Conservation (phyloP, 495 filamentous ascomycete species). For the Evansstolkia leycettana region DNA sequence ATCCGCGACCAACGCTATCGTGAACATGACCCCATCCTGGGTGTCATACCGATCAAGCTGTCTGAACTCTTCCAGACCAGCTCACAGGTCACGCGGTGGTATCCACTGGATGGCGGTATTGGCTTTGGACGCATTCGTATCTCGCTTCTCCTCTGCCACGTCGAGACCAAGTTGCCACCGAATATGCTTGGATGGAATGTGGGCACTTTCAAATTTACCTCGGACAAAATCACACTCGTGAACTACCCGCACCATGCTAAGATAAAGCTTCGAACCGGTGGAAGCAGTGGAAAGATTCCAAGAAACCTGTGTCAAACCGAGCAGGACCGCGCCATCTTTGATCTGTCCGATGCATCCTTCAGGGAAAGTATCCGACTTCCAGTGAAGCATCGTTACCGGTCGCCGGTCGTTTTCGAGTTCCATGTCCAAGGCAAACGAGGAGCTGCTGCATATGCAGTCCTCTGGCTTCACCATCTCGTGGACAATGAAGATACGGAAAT, state of each 20-base stretch:
- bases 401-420: conserved; percentile 82
- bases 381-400: conserved; percentile 79
- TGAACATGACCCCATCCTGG: conserved; percentile 89
- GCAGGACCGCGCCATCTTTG: conserved; percentile 53
- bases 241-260: conserved; percentile 48
- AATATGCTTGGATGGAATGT: conserved; percentile 83
- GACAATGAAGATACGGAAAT: conserved; percentile 67
- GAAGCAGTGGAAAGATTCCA: conserved; percentile 58
- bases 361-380: conserved; percentile 59
- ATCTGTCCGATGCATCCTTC: conserved; percentile 44
- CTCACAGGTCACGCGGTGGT: conserved; percentile 65
- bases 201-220: conserved; percentile 79
- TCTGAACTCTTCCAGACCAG: conserved; percentile 75
- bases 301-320: conserved; percentile 45
- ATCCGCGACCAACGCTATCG: conserved; percentile 80
- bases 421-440: conserved; percentile 53
- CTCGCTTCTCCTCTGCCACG: conserved; percentile 72
- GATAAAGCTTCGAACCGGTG: conserved; percentile 70
- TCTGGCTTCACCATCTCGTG: conserved; percentile 77
- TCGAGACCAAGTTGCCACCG: conserved; percentile 73
- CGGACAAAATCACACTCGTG: conserved; percentile 48
- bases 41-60: conserved; percentile 76
- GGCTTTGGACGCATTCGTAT: conserved; percentile 85
- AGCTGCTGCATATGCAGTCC: conserved; percentile 58
- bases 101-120: conserved; percentile 55